Base-by-base conservation (phyloP, 2,329 filamentous ascomycete species). In the Apiospora arundinis region DNA sequence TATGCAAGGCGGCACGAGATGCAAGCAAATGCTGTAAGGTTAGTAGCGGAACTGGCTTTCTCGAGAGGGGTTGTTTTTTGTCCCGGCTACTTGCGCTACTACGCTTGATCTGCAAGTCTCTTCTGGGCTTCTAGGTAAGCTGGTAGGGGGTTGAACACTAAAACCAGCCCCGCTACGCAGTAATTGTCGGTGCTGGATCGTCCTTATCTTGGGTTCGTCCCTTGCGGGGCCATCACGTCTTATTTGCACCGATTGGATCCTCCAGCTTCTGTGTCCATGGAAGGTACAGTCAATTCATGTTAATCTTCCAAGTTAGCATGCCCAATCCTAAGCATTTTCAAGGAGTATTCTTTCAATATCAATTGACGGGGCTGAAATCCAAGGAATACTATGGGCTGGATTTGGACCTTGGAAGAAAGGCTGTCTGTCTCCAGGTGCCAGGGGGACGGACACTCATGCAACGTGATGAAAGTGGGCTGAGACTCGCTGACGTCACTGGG, bases 391-490 rank as follows among this genome's bases (percentile, higher is more conserved):
- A 40, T 32, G 32, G 56, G 56, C 28, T 63, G 32, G 32, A 40
- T 2, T 63, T 21, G 18, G 56, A 12, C 56, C 56, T 63, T 40
- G 56, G 32, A 63, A 40, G 56, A 63, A 21, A 48, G 5, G 56
- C 56, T 63, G n/a, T 32, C 32, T 32, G 9, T 32, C 32, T 32
- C 32, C 32, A 32, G 32, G 32, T 32, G 32, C 32, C 32, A 32
- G 32, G 32, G 32, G 32, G 32, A 32, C 56, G 56, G 56, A 21
- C 18, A 23, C 28, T n/a, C 56, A n/a, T 40, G 18, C 32, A 63
- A 63, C n/a, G 56, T 37, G 56, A 12, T 63, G 56, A 63, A 63
- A 63, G 56, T 40, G 56, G 56, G 56, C 56, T 63, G 56, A 63
- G 56, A 63, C 56, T 40, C 18, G 56, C 32, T 63, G 56, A 63